These are phyloP conservation scores for Dothideomycetes sp. DNA, from an alignment of 2,329 filamentous ascomycete genomes.

Conservation along the genomic window DNA sequence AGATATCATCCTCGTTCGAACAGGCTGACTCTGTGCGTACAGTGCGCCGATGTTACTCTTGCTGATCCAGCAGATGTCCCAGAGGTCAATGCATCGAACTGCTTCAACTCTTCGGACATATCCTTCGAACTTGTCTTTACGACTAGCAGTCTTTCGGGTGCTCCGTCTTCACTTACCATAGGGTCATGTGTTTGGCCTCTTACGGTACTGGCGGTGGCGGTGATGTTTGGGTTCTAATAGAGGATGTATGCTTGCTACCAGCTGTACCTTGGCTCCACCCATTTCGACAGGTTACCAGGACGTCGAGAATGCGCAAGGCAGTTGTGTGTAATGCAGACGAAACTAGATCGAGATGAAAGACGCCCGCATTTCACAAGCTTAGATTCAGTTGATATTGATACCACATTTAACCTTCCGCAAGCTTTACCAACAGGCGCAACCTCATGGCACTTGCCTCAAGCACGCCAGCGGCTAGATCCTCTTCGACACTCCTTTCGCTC, in stretches of 20 bases:
- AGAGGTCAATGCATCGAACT: slow-evolving; percentile 70
- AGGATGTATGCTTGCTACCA: too few species aligned
- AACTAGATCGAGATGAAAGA: too few species aligned
- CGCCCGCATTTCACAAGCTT: too few species aligned
- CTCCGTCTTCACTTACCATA: not conserved
- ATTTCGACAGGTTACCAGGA: too few species aligned
- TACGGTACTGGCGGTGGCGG: too few species aligned
- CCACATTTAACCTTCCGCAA: too few species aligned
- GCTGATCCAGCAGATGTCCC: slow-evolving; percentile 66
- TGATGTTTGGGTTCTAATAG: too few species aligned
- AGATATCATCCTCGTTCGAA: slow-evolving; percentile 2
- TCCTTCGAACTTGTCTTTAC: slow-evolving; percentile 70
- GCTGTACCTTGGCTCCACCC: too few species aligned
- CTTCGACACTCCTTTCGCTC: slow-evolving; percentile 21
- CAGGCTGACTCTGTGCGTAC: not conserved
- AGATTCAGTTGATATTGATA: too few species aligned
- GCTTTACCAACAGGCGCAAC: slow-evolving; percentile 12
- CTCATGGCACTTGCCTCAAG: slow-evolving; percentile 24
- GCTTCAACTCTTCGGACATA: slow-evolving; percentile 74
- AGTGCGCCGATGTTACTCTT: slow-evolving; percentile 95
- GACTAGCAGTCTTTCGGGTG: slow-evolving; percentile 19
- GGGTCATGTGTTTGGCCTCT: too few species aligned
- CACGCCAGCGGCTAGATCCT: slow-evolving; percentile 23
- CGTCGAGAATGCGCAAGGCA: too few species aligned
- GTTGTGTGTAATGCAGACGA: too few species aligned